Base-by-base conservation (phyloP, 495 filamentous ascomycete genomes). In the Penicillium paradoxum region DNA sequence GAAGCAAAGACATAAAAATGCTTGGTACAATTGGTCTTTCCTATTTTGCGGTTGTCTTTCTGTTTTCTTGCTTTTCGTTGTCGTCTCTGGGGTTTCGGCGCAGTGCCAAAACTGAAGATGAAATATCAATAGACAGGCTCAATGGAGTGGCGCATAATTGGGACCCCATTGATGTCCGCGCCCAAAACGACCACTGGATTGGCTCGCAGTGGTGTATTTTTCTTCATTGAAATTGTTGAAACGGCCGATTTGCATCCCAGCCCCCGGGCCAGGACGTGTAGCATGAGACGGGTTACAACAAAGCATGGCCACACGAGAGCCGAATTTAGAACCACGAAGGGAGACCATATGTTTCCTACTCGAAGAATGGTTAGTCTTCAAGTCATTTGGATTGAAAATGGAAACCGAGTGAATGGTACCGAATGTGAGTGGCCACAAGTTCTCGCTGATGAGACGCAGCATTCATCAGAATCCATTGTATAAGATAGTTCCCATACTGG, bases 401-500 rank as follows among this genome's bases (percentile, higher is more conserved):
- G 7, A 10, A 57, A 30, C 24, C 10, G 10, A n/a, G 14, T 7
- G 7, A 40, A 25, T 46, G 29, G 19, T 73, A 83, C 81, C 91
- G 86, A 60, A 98, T 91, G 65, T 98, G 95, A 32, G 80, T 83
- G 24, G 91, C 90, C 50, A 97, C 93, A 52, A 96, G 77, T 64
- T 98, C 93, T 55, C 91, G 88, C 65, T 97, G 93, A 58, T 89
- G 88, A 49, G 85, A 76, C 30, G 85, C 83, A 49, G 90, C 84
- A 68, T 97, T 86, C 42, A 88, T 91, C 56, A 98, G 75, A 64
- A 98, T 91, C 81, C 90, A 97, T 68, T 98, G 93, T 51, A 97
- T 89, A 42, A 98, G 80, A 65, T 98, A 98, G 73, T 98, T 98
- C 38, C 93, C 93, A 63, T 97, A 97, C 71, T 98, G 95, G 64